These are phyloP conservation scores for Phytophthora quininea DNA, from an alignment of 352 stramenopile species.

Conservation along the genomic window DNA sequence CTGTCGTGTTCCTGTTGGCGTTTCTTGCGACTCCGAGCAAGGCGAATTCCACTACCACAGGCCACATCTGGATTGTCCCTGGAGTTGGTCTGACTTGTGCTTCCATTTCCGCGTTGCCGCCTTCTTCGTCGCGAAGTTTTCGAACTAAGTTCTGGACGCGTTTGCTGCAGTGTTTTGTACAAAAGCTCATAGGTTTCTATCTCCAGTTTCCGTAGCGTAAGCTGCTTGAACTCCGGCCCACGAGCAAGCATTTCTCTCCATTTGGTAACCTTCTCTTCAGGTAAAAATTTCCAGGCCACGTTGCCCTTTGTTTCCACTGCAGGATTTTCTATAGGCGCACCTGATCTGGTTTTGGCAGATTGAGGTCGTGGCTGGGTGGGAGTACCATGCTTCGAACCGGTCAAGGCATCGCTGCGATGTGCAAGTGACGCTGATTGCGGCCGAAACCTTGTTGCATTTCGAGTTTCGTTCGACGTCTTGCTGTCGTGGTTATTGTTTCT, in stretches of 20 bases:
- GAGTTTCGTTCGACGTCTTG: not conserved
- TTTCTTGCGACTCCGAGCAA: slow-evolving; percentile 41
- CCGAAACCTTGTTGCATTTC: slow-evolving; percentile 13
- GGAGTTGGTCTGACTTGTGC: slow-evolving; percentile 2
- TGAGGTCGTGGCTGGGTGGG: slow-evolving; percentile 27
- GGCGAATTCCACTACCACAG: slow-evolving; percentile 46
- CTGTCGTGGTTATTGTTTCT: not conserved
- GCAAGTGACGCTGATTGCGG: slow-evolving; percentile 27
- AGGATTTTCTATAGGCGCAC: not conserved
- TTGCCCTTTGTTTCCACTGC: slow-evolving; percentile 2
- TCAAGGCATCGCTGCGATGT: slow-evolving; percentile 3
- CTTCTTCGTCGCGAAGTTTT: slow-evolving; percentile 8
- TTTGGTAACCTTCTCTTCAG: slow-evolving; percentile 34
- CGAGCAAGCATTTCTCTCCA: slow-evolving; percentile 53
- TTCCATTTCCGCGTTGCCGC: slow-evolving; percentile 10
- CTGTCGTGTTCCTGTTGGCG: slow-evolving; percentile 29
- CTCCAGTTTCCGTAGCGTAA: slow-evolving; percentile 37
- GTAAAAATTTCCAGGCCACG: not conserved
- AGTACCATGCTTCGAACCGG: not conserved
- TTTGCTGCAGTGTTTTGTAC: slow-evolving; percentile 34
- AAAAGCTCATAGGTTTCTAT: slow-evolving; percentile 57
- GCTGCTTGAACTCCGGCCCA: slow-evolving; percentile 46
- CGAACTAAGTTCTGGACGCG: not conserved
- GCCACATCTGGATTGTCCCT: slow-evolving; percentile 5
- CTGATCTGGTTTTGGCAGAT: slow-evolving; percentile 30